These are phyloP conservation scores for Cyberlindnera americana DNA, from an alignment of 805 yeast genomes.

Conservation along the genomic window DNA sequence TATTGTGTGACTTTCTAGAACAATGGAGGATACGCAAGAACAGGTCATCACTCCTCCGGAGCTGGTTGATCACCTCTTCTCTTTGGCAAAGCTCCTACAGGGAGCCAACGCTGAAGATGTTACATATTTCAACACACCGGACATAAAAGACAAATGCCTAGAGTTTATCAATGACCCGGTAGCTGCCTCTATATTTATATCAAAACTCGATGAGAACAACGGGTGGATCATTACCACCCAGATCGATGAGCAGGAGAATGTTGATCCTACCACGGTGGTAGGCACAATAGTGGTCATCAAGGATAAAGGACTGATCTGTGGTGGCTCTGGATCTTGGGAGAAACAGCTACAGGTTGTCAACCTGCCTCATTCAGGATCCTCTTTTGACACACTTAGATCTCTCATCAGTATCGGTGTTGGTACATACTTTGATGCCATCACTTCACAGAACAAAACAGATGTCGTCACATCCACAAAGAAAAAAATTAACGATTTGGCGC, in stretches of 20 bases:
- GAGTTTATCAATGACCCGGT: slow-evolving; percentile 23
- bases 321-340: slow-evolving; percentile 23
- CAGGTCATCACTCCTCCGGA: slow-evolving; percentile 10
- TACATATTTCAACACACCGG: slow-evolving; percentile 25
- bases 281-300: slow-evolving; percentile 42
- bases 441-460: slow-evolving; percentile 28
- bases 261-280: slow-evolving; percentile 6
- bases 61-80: slow-evolving; percentile 28
- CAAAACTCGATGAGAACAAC: slow-evolving; percentile 10
- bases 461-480: slow-evolving; percentile 48
- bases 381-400: slow-evolving; percentile 52
- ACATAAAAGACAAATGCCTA: slow-evolving; percentile 10
- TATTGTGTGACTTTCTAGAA: neutral
- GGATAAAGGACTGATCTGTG: slow-evolving; percentile 32
- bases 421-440: slow-evolving; percentile 61
- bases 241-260: slow-evolving; percentile 9
- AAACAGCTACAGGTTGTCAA: slow-evolving; percentile 34
- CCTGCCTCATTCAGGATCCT: slow-evolving; percentile 30
- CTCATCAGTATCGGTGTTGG: slow-evolving; percentile 61
- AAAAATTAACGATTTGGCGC: slow-evolving; percentile 63
- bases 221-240: slow-evolving; percentile 17
- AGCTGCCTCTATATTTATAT: slow-evolving; percentile 27
- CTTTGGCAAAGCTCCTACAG: slow-evolving; percentile 28
- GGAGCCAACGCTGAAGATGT: slow-evolving; percentile 28
- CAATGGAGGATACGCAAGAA: slow-evolving; percentile 6